Conservation (phyloP, 2,329 filamentous ascomycete genomes). For the Paecilomyces niveus region DNA sequence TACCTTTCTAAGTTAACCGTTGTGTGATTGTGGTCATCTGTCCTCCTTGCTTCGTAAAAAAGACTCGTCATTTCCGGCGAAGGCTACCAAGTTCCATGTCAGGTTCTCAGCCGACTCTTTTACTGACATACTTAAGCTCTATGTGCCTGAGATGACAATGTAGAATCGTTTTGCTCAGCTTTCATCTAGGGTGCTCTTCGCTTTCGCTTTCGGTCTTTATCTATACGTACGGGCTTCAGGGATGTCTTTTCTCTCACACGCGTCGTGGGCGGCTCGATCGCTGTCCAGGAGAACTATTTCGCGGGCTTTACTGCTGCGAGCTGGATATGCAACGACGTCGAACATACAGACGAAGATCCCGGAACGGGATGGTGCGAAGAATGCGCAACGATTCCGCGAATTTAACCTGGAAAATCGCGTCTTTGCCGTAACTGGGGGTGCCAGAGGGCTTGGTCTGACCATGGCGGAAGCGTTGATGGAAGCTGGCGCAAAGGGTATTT, state of each 20-base stretch:
- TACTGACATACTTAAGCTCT: background rate
- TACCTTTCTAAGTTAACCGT: background rate
- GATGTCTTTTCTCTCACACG: background rate
- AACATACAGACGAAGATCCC: constrained; percentile 26
- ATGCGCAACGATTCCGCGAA: constrained; percentile 31
- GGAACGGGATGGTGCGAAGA: constrained; percentile 12
- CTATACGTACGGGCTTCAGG: background rate
- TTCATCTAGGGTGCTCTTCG: background rate
- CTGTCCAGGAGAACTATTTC: background rate
- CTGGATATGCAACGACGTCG: background rate
- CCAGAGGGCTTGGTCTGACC: constrained; percentile 36
- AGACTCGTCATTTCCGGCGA: background rate
- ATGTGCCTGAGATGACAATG: background rate
- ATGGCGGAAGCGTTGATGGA: constrained; percentile 43
- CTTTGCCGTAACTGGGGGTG: constrained; percentile 38
- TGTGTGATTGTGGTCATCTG: background rate
- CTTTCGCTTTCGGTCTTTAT: background rate
- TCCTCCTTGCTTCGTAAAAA: background rate
- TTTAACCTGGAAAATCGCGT: constrained; percentile 37
- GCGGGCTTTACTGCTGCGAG: background rate
- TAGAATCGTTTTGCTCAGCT: background rate
- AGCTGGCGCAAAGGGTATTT: constrained; percentile 39
- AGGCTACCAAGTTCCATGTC: background rate
- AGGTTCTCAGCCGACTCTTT: background rate
- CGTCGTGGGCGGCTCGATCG: background rate